Evolutionary conservation across 305 asterid genomes (phyloP).

Genomic region (Caryopteris hybrid): DNA sequence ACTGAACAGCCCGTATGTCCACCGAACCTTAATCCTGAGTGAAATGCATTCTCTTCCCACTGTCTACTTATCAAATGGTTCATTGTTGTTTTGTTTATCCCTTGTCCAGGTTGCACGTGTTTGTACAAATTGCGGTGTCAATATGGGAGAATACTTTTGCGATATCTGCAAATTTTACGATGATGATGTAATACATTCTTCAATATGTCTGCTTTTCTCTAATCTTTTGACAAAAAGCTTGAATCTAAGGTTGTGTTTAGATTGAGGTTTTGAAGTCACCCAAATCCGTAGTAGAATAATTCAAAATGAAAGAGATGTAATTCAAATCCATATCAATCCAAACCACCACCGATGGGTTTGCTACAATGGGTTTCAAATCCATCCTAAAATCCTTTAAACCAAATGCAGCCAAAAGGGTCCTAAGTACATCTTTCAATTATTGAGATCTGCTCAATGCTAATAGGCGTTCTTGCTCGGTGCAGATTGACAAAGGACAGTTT

Average conservation of each 20-base stretch:
- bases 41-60: background rate
- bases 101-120: conserved; percentile 57
- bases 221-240: background rate
- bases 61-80: background rate
- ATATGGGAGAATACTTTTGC: conserved; percentile 95
- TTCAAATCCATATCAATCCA: background rate
- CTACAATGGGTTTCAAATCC: background rate
- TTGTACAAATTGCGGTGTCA: conserved; percentile 93
- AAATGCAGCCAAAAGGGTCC: background rate
- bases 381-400: background rate
- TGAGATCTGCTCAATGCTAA: background rate
- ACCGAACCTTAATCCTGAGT: conserved; percentile 5
- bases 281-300: too few species aligned
- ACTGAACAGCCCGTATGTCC: conserved; percentile 87
- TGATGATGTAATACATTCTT: conserved; percentile 63
- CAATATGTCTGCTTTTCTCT: background rate
- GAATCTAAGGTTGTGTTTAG: background rate
- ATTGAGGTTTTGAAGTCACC: background rate
- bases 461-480: conserved; percentile 20
- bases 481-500: conserved; percentile 76
- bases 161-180: conserved; percentile 85
- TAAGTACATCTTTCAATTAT: background rate
- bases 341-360: background rate
- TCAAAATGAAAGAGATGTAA: background rate
- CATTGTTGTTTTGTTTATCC: background rate